Evolutionary conservation across 129 eudicot species (phyloP).

Genomic region (Oenanthe sinensis): DNA sequence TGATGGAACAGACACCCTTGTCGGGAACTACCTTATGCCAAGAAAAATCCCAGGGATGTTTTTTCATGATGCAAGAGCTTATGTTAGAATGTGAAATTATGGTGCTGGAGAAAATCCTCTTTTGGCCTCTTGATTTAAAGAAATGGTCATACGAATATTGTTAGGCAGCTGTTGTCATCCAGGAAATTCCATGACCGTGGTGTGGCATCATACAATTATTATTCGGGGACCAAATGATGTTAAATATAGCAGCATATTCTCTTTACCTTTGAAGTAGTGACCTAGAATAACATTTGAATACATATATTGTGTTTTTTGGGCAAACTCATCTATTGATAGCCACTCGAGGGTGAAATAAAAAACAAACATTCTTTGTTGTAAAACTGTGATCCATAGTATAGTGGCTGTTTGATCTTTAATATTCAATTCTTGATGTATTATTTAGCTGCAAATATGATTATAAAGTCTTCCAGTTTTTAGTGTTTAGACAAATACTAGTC

Average conservation of each 20-base stretch:
- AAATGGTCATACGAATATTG: neutral
- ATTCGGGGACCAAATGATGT: neutral
- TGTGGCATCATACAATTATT: neutral
- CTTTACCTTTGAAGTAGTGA: neutral
- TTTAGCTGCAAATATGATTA: neutral
- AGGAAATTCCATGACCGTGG: neutral
- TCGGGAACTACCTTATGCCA: too few relatives aligned
- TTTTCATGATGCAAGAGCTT: neutral
- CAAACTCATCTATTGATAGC: neutral
- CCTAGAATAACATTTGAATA: neutral
- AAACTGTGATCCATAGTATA: neutral
- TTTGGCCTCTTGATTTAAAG: neutral
- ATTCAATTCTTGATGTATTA: neutral
- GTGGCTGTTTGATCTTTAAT: neutral
- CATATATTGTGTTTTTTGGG: neutral
- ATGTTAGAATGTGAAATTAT: neutral
- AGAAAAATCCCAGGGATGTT: too few relatives aligned
- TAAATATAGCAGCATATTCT: neutral
- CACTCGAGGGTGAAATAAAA: neutral
- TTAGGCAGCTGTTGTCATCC: neutral
- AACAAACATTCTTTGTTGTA: neutral
- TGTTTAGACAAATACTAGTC: neutral
- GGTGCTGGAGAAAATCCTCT: neutral
- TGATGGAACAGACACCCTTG: neutral
- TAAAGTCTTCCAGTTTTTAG: neutral